These are phyloP conservation scores for Venturia asperata DNA, from an alignment of 2,329 filamentous ascomycete species.

Conservation along the genomic window DNA sequence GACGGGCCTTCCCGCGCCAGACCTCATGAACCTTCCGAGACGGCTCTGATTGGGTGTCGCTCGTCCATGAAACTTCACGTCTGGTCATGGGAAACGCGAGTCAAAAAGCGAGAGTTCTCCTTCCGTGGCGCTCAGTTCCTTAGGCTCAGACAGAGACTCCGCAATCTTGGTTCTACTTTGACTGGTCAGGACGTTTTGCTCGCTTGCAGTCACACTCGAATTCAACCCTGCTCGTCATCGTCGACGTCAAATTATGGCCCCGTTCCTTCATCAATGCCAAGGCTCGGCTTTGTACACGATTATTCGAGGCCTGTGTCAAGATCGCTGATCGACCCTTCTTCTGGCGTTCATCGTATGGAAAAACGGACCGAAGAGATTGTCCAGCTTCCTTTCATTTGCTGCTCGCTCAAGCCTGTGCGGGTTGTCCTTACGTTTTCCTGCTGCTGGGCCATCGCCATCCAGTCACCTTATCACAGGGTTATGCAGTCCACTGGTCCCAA, in stretches of 20 bases:
- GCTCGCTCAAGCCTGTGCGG: background rate
- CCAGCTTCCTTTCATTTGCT: background rate
- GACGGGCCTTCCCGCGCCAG: constrained; percentile 7
- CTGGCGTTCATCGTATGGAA: background rate
- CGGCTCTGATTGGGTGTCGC: background rate
- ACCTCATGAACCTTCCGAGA: constrained; percentile 1
- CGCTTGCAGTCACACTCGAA: constrained; percentile 4
- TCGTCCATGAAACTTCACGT: background rate
- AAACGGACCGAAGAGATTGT: constrained; percentile 1
- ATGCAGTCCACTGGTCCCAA: constrained; percentile 14
- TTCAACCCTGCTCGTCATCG: constrained; percentile 5
- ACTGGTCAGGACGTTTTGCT: background rate
- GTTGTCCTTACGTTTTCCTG: constrained; percentile 17
- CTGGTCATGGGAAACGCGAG: background rate
- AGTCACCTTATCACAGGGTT: constrained; percentile 17
- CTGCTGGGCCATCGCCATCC: background rate
- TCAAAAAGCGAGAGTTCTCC: background rate
- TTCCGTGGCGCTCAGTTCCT: background rate
- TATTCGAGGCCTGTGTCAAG: background rate
- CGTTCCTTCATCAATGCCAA: constrained; percentile 5
- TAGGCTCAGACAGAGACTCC: background rate
- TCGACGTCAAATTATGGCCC: background rate
- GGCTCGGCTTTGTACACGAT: constrained; percentile 1
- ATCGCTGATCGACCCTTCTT: background rate
- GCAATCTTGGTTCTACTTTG: background rate